phyloP scores from a whole-genome alignment of 1,284 basidiomycete genomes.

The Apiotrichum brassicae region DNA sequence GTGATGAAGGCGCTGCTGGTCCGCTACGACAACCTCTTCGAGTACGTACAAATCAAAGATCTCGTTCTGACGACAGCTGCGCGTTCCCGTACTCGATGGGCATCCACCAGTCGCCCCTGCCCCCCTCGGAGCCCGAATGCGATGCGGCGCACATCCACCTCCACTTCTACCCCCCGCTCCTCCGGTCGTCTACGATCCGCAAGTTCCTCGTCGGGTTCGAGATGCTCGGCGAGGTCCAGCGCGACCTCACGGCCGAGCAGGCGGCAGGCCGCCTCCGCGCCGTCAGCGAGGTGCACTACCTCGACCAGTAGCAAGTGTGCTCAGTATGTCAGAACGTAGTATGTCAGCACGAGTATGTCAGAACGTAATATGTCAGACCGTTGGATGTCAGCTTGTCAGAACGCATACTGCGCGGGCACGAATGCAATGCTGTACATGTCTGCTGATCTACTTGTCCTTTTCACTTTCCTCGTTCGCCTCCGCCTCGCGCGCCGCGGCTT shows the following conservation, averaged over 20 bases:
- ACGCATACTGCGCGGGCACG: too few species aligned
- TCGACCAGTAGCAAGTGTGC: too few species aligned
- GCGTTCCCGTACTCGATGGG: conserved; percentile 98
- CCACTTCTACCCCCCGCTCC: conserved; percentile 80
- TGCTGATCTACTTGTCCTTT: conserved; percentile 4
- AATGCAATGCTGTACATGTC: too few species aligned
- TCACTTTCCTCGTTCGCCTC: conserved; percentile 4
- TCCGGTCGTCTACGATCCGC: conserved; percentile 72
- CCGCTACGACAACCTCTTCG: conserved; percentile 78
- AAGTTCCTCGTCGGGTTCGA: conserved; percentile 96
- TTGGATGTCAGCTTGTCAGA: too few species aligned
- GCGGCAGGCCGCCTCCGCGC: conserved; percentile 63
- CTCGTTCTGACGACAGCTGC: too few species aligned
- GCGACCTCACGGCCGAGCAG: conserved; percentile 85
- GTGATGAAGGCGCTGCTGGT: conserved; percentile 62
- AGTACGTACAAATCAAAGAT: too few species aligned
- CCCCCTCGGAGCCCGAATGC: conserved; percentile 25
- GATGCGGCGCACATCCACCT: conserved; percentile 73
- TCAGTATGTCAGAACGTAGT: too few species aligned
- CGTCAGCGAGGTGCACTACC: conserved; percentile 54
- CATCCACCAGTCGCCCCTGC: conserved; percentile 71
- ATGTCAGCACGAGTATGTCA: too few species aligned
- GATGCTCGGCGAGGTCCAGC: conserved; percentile 83
- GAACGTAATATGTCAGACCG: too few species aligned
- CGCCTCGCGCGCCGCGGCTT: conserved; percentile 9